A percentile compares a stretch with the other conserved stretches of the same genome.
These are phyloP conservation scores for Tylopilus sp. DNA, from an alignment of 768 basidiomycete genomes.

Conservation along the genomic window DNA sequence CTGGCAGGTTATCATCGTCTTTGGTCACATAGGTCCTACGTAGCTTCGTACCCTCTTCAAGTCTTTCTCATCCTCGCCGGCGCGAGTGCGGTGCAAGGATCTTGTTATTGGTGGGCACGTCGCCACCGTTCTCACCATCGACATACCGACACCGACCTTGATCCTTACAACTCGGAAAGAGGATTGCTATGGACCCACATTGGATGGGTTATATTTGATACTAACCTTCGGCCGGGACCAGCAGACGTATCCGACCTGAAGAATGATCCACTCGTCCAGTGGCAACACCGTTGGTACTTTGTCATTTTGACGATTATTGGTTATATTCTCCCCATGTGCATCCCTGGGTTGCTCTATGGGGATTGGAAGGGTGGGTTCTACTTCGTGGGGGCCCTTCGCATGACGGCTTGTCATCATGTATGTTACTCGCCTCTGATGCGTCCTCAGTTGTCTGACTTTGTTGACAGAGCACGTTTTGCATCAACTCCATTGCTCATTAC, in stretches of 20 bases:
- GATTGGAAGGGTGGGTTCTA: conserved; percentile 79
- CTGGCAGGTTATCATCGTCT: conserved; percentile 71
- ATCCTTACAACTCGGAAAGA: conserved; percentile 79
- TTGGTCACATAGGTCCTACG: conserved; percentile 84
- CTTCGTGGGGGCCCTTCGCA: conserved; percentile 66
- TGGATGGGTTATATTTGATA: conserved; percentile 83
- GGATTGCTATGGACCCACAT: conserved; percentile 79
- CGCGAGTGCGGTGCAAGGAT: conserved; percentile 81
- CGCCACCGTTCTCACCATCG: conserved; percentile 83
- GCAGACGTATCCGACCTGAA: conserved; percentile 72
- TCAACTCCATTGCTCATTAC: conserved; percentile 87
- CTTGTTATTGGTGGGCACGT: conserved; percentile 85
- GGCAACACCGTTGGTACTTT: conserved; percentile 77
- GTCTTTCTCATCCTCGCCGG: conserved; percentile 69
- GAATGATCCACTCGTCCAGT: conserved; percentile 65
- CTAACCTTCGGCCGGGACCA: conserved; percentile 63
- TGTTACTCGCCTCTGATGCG: conserved; percentile 27
- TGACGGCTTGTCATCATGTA: conserved; percentile 80
- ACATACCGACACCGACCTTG: conserved; percentile 82
- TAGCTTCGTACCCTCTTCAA: conserved; percentile 69
- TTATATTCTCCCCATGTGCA: conserved; percentile 60
- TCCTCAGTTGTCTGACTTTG: background rate
- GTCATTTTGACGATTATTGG: conserved; percentile 61
- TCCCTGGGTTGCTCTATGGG: conserved; percentile 69
- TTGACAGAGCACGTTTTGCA: conserved; percentile 75